These are phyloP conservation scores for Colletotrichum melonis DNA, from an alignment of 2,329 filamentous ascomycete species.

Conservation along the genomic window DNA sequence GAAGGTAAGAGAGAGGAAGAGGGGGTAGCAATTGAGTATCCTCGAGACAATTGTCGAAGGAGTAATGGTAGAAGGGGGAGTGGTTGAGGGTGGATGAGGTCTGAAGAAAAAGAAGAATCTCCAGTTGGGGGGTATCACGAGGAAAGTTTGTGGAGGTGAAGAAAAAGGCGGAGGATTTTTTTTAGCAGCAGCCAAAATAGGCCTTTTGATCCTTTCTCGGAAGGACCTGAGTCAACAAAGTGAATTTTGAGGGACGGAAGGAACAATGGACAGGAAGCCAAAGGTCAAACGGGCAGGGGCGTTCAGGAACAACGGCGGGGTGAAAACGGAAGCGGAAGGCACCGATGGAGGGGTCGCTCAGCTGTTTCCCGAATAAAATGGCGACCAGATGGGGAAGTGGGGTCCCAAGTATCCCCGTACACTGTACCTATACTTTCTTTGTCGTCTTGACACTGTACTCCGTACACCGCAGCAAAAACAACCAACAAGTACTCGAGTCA, in stretches of 20 bases:
- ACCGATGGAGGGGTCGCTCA: constrained; percentile 26
- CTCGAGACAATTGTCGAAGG: neutral
- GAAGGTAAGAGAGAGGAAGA: neutral
- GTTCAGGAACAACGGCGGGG: constrained; percentile 22
- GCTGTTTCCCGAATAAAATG: constrained; percentile 16
- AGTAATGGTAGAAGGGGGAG: neutral
- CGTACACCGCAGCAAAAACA: no score
- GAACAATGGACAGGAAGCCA: neutral
- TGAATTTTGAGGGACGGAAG: constrained; percentile 16
- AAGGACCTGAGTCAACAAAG: neutral
- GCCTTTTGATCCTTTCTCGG: neutral
- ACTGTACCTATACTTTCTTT: neutral
- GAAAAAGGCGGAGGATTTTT: no score
- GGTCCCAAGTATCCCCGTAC: neutral
- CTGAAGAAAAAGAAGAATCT: constrained; percentile 5
- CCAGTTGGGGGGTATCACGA: constrained; percentile 6
- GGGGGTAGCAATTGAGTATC: neutral
- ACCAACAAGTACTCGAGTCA: no score
- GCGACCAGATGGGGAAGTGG: constrained; percentile 16
- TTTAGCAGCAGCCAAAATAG: neutral
- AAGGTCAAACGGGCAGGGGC: neutral
- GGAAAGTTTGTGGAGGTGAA: neutral
- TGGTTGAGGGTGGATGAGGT: neutral
- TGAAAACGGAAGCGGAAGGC: constrained; percentile 21
- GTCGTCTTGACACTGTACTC: no score